A percentile compares a stretch with the other conserved stretches of the same genome.
phyloP scores from a whole-genome alignment of 306 rosid species.

The Hippophae gyantsensis region DNA sequence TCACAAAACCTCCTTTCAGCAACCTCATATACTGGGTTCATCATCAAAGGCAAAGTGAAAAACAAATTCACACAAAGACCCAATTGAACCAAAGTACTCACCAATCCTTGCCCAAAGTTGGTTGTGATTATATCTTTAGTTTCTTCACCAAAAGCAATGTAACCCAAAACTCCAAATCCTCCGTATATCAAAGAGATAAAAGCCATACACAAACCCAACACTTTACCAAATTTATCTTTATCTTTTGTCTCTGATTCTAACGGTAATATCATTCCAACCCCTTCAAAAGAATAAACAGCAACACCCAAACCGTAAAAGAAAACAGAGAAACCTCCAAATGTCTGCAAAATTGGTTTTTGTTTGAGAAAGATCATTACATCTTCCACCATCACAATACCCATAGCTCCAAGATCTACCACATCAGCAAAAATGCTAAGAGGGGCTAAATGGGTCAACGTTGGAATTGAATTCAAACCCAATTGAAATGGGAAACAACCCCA shows the following conservation, averaged over 20 bases:
- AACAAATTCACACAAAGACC: slow-evolving; percentile 58
- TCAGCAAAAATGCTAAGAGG: slow-evolving; percentile 70
- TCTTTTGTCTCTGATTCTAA: slow-evolving; percentile 52
- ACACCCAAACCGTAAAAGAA: slow-evolving; percentile 65
- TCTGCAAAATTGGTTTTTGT: slow-evolving; percentile 33
- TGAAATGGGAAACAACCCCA: slow-evolving; percentile 71
- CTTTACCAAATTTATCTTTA: slow-evolving; percentile 48
- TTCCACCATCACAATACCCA: slow-evolving; percentile 55
- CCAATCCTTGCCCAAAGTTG: slow-evolving; percentile 48
- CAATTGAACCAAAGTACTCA: slow-evolving; percentile 46
- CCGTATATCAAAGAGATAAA: slow-evolving; percentile 50
- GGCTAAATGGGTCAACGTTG: slow-evolving; percentile 56
- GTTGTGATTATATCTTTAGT: slow-evolving; percentile 64
- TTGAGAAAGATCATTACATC: slow-evolving; percentile 34
- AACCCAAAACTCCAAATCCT: slow-evolving; percentile 55
- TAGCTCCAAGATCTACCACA: slow-evolving; percentile 45
- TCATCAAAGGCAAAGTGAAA: slow-evolving; percentile 62
- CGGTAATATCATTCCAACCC: slow-evolving; percentile 60
- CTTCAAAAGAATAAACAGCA: slow-evolving; percentile 68
- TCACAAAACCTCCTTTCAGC: slow-evolving; percentile 50
- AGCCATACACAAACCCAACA: slow-evolving; percentile 44
- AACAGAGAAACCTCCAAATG: slow-evolving; percentile 50
- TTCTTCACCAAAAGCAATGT: slow-evolving; percentile 65
- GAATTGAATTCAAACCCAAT: slow-evolving; percentile 53
- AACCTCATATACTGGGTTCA: slow-evolving; percentile 74